Percentiles rank a stretch among this genome's conserved stretches.
Conservation (phyloP, 495 filamentous ascomycete genomes). For the Penicillium crystallinum region DNA sequence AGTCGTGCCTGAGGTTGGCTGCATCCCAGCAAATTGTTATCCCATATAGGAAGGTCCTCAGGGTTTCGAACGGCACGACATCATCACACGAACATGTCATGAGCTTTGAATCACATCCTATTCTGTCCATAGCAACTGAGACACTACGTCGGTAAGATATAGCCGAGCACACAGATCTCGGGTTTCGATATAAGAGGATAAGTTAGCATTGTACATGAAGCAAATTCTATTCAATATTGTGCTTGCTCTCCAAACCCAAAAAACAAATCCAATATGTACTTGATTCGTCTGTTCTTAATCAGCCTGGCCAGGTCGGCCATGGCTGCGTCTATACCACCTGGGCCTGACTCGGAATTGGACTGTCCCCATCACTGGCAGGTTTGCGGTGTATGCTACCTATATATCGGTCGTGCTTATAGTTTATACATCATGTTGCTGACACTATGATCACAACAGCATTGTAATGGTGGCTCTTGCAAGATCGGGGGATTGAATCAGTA, state of each 20-base stretch:
- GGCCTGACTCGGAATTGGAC: neutral
- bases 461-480: too few relatives aligned
- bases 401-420: neutral
- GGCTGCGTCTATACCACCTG: neutral
- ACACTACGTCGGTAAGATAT: too few relatives aligned
- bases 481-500: too few relatives aligned
- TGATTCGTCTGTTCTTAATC: neutral
- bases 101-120: too few relatives aligned
- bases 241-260: neutral
- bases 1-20: neutral
- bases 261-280: neutral
- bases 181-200: too few relatives aligned
- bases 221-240: neutral
- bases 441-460: too few relatives aligned
- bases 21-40: too few relatives aligned
- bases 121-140: too few relatives aligned
- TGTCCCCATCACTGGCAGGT: neutral
- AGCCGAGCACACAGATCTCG: too few relatives aligned
- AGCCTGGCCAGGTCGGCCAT: neutral
- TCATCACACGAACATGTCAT: too few relatives aligned
- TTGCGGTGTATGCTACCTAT: neutral
- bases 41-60: too few relatives aligned
- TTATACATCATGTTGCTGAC: neutral
- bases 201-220: neutral
- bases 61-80: too few relatives aligned